Conservation (phyloP, 2,329 filamentous ascomycete genomes). For the Talaromyces piceae region DNA sequence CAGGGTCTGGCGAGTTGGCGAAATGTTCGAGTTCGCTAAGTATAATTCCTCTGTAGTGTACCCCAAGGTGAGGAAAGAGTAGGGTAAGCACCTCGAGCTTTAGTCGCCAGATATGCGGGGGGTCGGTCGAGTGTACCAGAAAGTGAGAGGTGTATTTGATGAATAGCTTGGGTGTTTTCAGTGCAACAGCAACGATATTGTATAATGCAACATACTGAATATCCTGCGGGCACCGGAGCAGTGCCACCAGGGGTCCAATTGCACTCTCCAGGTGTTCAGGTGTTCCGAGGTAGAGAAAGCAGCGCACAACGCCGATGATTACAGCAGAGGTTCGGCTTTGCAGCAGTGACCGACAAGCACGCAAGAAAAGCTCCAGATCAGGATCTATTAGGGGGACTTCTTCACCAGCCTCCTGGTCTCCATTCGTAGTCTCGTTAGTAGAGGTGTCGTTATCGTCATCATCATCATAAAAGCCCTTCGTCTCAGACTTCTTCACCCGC, state of each 20-base stretch:
- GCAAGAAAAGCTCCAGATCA: conserved; percentile 74
- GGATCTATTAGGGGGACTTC: conserved; percentile 61
- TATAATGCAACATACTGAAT: conserved; percentile 85
- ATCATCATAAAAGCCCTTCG: conserved; percentile 77
- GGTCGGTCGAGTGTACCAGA: conserved; percentile 71
- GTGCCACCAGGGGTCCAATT: conserved; percentile 76
- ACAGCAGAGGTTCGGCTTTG: conserved; percentile 92
- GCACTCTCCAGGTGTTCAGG: conserved; percentile 65
- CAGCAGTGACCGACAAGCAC: conserved; percentile 71
- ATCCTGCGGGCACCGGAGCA: conserved; percentile 76
- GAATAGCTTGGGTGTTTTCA: conserved; percentile 69
- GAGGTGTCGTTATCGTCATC: conserved; percentile 43
- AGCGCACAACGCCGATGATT: conserved; percentile 76
- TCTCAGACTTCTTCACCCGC: conserved; percentile 49
- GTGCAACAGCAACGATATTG: conserved; percentile 90
- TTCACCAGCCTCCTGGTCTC: conserved; percentile 37
- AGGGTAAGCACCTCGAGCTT: conserved; percentile 89
- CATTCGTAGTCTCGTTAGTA: conserved; percentile 37
- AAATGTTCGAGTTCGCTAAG: conserved; percentile 93
- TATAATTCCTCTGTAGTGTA: conserved; percentile 74
- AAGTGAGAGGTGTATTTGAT: conserved; percentile 86
- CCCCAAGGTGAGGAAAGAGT: conserved; percentile 74
- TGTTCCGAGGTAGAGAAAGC: conserved; percentile 78
- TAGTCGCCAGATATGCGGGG: conserved; percentile 74
- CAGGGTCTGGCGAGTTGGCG: conserved; percentile 64